These are phyloP conservation scores for Pyricularia sp. DNA, from an alignment of 2,329 filamentous ascomycete species.

Conservation along the genomic window DNA sequence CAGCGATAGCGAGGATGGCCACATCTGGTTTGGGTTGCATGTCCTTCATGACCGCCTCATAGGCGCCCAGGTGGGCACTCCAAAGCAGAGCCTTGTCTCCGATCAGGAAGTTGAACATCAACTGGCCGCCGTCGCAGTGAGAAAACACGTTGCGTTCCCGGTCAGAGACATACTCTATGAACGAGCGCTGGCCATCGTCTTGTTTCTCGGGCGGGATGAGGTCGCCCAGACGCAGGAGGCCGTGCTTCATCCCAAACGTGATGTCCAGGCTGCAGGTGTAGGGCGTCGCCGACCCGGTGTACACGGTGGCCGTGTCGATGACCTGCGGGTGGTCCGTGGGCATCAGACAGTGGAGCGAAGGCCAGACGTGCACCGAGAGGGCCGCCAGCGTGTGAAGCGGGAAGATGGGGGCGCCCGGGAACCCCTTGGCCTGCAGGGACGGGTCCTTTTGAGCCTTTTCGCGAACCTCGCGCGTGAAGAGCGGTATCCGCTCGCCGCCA, in stretches of 20 bases:
- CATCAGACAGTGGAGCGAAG: neutral
- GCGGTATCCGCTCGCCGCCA: neutral
- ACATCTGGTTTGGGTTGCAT: neutral
- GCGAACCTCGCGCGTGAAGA: neutral
- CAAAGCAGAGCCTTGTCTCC: neutral
- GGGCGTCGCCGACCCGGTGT: neutral
- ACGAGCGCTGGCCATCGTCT: neutral
- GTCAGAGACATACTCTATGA: too few species aligned
- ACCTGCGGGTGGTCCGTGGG: neutral
- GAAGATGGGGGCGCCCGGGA: neutral
- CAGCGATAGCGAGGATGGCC: neutral
- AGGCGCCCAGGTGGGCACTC: neutral
- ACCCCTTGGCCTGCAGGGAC: too few species aligned
- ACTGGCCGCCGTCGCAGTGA: neutral
- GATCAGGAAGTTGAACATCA: neutral
- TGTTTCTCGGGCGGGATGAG: neutral
- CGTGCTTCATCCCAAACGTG: neutral
- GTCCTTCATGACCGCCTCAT: neutral
- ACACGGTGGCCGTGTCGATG: neutral
- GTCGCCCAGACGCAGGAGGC: neutral
- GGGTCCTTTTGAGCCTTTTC: neutral
- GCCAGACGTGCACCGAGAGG: neutral
- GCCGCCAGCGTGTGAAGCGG: neutral
- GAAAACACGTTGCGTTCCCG: neutral
- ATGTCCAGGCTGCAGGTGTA: neutral